phyloP scores from a whole-genome alignment of 257 asterid genomes.

The Ajuga chamaepitys region DNA sequence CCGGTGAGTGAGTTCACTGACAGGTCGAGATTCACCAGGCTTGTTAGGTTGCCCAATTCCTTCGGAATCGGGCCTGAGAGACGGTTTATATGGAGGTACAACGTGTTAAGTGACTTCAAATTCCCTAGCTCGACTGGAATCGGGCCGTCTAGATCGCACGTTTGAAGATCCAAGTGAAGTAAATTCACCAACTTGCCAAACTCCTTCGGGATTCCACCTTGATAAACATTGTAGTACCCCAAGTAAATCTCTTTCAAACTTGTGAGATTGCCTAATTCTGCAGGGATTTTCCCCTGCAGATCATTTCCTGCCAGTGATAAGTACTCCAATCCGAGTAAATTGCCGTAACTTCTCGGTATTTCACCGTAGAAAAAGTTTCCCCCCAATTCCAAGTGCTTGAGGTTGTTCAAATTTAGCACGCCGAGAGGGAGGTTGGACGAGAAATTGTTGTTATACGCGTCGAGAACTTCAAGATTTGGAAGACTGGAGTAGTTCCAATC shows the following conservation, averaged over 20 bases:
- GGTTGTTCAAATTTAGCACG: constrained; percentile 38
- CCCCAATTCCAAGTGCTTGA: constrained; percentile 73
- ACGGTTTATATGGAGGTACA: constrained; percentile 56
- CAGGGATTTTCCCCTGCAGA: constrained; percentile 67
- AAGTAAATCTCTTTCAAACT: constrained; percentile 71
- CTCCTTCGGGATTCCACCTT: constrained; percentile 80
- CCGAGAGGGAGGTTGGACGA: constrained; percentile 67
- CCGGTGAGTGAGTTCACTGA: constrained; percentile 68
- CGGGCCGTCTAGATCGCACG: constrained; percentile 62
- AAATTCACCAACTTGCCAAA: constrained; percentile 67
- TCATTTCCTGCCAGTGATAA: constrained; percentile 75
- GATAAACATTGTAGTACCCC: constrained; percentile 58
- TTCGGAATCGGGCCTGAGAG: constrained; percentile 67
- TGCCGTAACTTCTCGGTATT: constrained; percentile 60
- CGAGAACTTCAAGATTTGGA: constrained; percentile 53
- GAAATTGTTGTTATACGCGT: constrained; percentile 80
- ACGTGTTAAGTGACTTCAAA: constrained; percentile 49
- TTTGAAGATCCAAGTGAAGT: constrained; percentile 63
- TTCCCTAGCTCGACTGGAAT: constrained; percentile 78
- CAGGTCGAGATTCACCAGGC: constrained; percentile 68
- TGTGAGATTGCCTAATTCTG: constrained; percentile 69
- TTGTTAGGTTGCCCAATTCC: constrained; percentile 71
- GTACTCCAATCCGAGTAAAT: constrained; percentile 50
- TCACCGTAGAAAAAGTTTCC: constrained; percentile 70
- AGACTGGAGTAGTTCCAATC: constrained; percentile 74